phyloP scores from a whole-genome alignment of 1,284 basidiomycete genomes.

The Marasmius fiardii region DNA sequence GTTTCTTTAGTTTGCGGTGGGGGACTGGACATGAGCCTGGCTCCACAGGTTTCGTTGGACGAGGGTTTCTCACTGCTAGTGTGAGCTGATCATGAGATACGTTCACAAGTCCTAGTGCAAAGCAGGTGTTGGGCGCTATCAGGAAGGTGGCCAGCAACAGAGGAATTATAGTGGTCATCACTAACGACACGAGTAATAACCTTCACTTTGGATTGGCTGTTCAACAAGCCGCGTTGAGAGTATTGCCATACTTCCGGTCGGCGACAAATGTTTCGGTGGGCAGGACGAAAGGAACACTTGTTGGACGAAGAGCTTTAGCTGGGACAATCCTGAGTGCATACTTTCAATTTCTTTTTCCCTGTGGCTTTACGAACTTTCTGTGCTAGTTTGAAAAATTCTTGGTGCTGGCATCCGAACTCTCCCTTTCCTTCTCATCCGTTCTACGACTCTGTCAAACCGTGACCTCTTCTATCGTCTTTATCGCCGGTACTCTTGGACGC shows the following conservation, averaged over 20 bases:
- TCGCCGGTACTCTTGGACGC: constrained; percentile 10
- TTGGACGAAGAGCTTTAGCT: constrained; percentile 10
- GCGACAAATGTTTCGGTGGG: constrained; percentile 10
- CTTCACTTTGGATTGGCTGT: constrained; percentile 11
- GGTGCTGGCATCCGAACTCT: constrained; percentile 9
- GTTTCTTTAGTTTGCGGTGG: constrained; percentile 6
- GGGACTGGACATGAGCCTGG: constrained; percentile 12
- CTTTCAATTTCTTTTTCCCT: neutral
- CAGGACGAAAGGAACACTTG: constrained; percentile 8
- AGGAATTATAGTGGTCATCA: constrained; percentile 10
- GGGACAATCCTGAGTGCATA: constrained; percentile 6
- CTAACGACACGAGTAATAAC: constrained; percentile 9
- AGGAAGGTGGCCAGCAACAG: constrained; percentile 6
- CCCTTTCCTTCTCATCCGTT: neutral
- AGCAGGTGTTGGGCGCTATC: constrained; percentile 9
- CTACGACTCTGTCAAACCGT: constrained; percentile 7
- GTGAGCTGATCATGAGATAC: constrained; percentile 13
- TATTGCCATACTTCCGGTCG: constrained; percentile 12
- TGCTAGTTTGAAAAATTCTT: constrained; percentile 9
- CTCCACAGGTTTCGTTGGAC: constrained; percentile 10
- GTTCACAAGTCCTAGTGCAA: constrained; percentile 11
- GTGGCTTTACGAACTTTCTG: too few species aligned
- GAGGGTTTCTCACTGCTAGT: constrained; percentile 9
- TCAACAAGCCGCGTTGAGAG: constrained; percentile 12
- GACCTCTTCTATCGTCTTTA: constrained; percentile 5